Evolutionary conservation across 306 rosid genomes (phyloP), one percentile per base, ranked within the genome.

Genomic region (Cucurbita maxima): DNA sequence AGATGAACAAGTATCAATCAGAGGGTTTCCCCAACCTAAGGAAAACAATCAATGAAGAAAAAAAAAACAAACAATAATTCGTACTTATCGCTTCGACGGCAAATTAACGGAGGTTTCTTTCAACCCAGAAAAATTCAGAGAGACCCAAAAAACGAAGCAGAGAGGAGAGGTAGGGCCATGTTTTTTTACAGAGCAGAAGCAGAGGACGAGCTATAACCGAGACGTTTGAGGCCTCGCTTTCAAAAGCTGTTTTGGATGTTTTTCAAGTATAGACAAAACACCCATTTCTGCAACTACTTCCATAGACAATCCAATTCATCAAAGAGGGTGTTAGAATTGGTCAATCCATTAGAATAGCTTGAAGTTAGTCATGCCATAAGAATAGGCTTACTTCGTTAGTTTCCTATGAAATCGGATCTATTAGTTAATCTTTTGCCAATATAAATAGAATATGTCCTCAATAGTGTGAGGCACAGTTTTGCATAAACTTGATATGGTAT

Each of bases 1-100:
- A 52, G 58, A 70, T 14, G 74, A 34, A 52, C 45, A 73, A 73
- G 11, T 38, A 55, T 55, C 38, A 70, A 70, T 43, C 54, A 50
- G 57, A 50, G 20, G 7, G 14, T 36, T 34, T 7, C 73, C 68
- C 22, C 22, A 59, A 36, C 45, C 44, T 6, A 70, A 14, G 19
- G 22, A 73, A 20, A 38, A 7, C 37, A 72, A 72, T 41, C 9
- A 55, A 53, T 38, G 64, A 57, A 19, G 52, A 40, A 37, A 43
- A 72, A 64, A 53, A 72, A 72, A 38, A 57, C 41, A 73, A 66
- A 73, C 76, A 73, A 73, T 8, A 73, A 56, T 54, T 73, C 67
- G 53, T 56, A 73, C 53, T 56, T 56, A 73, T 56, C 66, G 30
- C 53, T 56, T n/a, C 20, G 67, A 55, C 66, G 56, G 76, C 66